Evolutionary conservation across 2,329 filamentous ascomycete genomes (phyloP).

Genomic region (Paecilomyces dactylethromorphus): DNA sequence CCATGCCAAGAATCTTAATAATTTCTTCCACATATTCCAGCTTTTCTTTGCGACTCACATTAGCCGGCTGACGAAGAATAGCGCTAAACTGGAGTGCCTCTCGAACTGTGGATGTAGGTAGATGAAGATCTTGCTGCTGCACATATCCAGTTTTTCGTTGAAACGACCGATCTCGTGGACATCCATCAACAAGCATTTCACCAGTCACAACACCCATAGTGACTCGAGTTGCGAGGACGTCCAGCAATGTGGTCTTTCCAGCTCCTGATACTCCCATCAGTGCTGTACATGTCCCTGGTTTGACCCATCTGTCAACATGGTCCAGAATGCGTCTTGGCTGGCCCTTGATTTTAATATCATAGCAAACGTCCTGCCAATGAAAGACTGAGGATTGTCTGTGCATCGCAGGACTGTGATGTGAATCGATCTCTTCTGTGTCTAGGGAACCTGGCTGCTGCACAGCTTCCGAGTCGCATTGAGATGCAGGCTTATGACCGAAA

Average conservation of each 20-base stretch:
- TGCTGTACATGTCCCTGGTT: conserved; percentile 66
- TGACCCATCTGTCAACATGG: conserved; percentile 84
- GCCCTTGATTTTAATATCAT: conserved; percentile 69
- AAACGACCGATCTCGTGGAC: too few species aligned
- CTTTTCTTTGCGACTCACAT: conserved; percentile 54
- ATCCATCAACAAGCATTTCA: conserved; percentile 58
- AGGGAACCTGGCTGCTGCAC: conserved; percentile 7
- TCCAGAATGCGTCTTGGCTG: conserved; percentile 70
- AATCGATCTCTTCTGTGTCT: conserved; percentile 5
- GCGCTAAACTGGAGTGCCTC: conserved; percentile 63
- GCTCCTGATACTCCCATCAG: conserved; percentile 56
- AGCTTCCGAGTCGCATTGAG: conserved; percentile 3
- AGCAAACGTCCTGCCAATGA: conserved; percentile 78
- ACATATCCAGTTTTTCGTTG: conserved; percentile 60
- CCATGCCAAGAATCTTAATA: conserved; percentile 58
- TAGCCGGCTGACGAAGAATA: conserved; percentile 54
- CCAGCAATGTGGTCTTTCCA: conserved; percentile 78
- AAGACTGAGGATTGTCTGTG: conserved; percentile 66
- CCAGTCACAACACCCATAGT: conserved; percentile 59
- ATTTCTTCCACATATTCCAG: conserved; percentile 61
- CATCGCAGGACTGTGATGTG: conserved; percentile 28
- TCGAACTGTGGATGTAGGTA: conserved; percentile 55
- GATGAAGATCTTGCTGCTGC: conserved; percentile 62
- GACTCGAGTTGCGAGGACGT: conserved; percentile 63
- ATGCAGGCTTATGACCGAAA: not conserved